Base-by-base conservation (phyloP, 2,329 filamentous ascomycete species). In the Tricladium varicosporioides region DNA sequence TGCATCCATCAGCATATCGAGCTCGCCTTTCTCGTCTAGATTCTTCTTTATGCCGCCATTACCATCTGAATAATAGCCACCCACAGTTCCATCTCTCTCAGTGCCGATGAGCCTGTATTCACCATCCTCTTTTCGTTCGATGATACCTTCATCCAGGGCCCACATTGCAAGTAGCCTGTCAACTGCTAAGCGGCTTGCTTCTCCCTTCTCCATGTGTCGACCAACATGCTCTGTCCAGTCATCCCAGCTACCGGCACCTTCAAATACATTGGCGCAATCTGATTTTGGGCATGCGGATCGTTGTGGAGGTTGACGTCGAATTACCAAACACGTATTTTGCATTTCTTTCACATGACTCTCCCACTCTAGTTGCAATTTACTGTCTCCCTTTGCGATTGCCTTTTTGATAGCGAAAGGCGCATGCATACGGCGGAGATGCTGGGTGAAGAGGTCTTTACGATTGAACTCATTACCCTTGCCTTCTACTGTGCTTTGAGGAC, bases 371-470 rank as follows among this genome's bases (percentile, higher is more conserved):
- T 85, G 81, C 5, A 85, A 70, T 64, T 81, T 83, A 66, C 75
- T 80, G 63, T 86, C 83, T 0, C 78, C 78, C 65, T 86, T 84
- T 22, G 77, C 74, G 15, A 81, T 73, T 9, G 80, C 73, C 66
- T 83, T 79, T 67, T 84, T 81, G 67, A 83, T 85, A 67, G 84
- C 79, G 44, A 84, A 83, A 0, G 87, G 86, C 0, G 88, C 86
- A 67, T 99, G 94, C 93, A 97, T 97, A 48, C 93, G 89, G 13
- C 92, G 88, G 13, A 96, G 81, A 67, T 99, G 93, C 70, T 97
- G 93, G 0, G 91, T 93, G 72, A 97, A 99, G 11, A 99, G 82
- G 69, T 97, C 93, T 71, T 96, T 97, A 66, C 93, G 87, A 72
- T 97, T 97, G 74, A 97, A 97, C 71, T 87, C 84, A 60, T 84